Evolutionary conservation across 1,284 basidiomycete species (phyloP), one percentile per base, ranked within the genome.

Genomic region (Fomitopsis palustris): DNA sequence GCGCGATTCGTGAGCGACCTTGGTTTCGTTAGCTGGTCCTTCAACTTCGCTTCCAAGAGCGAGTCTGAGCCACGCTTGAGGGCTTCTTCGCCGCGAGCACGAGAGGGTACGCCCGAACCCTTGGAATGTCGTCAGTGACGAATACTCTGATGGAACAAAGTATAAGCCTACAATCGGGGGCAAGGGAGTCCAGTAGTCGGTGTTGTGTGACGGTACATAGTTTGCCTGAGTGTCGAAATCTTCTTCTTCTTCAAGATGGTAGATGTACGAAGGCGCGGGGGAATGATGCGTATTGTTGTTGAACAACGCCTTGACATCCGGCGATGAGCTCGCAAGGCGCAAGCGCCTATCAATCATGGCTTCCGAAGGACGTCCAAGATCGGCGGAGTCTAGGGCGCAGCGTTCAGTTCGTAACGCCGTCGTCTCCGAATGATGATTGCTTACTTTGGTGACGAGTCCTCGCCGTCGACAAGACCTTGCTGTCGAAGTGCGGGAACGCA

Each of bases 401-500:
- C 17, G 4, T 38, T 14, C 21, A 31, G 58, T 56, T 33, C 19
- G 7, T 17, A 47, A 42, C 51, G 53, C 27, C 25, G 62, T 7
- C 23, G 16, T 6, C 12, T 16, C 6, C 45, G 45, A 47, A 4
- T 1, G 45, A 58, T 57, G 43, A n/a, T 47, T 3, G 62, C 63
- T 55, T 49, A 77, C 81, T 70, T 68, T 72, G 70, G 82, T 88
- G 86, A 67, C 88, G 86, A 51, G 86, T 84, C 64, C 82, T 80
- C 35, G 88, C 85, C 21, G 90, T 88, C 1, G 92, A 88, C 41
- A 96, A 79, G 2, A 98, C 86, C 75, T 96, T 97, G 76, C 92
- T 95, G 71, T 97, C 94, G 74, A 98, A 98, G 74, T 97, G 95
- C 35, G 95, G 92, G 80, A 98, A 96, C 1, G 95, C 92, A 69